Percentiles rank a stretch among this genome's conserved stretches.
Conservation (phyloP, 768 basidiomycete genomes). For the Phanerodontia chrysosporium region DNA sequence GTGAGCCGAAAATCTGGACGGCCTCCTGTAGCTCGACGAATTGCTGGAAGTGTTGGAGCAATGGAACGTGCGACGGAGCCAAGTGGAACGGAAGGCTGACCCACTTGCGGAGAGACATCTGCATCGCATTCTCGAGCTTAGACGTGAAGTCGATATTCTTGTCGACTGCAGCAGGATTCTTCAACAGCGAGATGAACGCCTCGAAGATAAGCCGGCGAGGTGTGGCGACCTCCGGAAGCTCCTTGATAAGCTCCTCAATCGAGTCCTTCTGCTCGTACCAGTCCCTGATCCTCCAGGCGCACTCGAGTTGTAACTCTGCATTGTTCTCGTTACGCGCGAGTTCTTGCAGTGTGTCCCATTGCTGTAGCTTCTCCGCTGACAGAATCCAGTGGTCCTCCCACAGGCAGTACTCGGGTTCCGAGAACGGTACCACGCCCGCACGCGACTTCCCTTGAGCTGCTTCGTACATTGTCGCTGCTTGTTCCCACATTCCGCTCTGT, state of each 20-base stretch:
- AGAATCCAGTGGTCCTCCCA: slow-evolving; percentile 99
- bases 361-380: slow-evolving; percentile 91
- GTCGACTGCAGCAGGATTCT: slow-evolving; percentile 74
- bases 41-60: slow-evolving; percentile 97
- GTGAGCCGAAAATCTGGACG: slow-evolving; percentile 87
- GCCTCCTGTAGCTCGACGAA: slow-evolving; percentile 98
- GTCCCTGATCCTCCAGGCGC: slow-evolving; percentile 91
- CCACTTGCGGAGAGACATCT: slow-evolving; percentile 96
- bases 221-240: slow-evolving; percentile 82
- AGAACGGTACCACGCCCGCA: slow-evolving; percentile 78
- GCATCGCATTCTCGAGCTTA: slow-evolving; percentile 93
- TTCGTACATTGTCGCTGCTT: slow-evolving; percentile 87
- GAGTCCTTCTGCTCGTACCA: slow-evolving; percentile 80
- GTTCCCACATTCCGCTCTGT: slow-evolving; percentile 96
- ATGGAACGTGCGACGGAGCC: slow-evolving; percentile 88
- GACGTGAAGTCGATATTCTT: slow-evolving; percentile 86
- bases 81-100: slow-evolving; percentile 79
- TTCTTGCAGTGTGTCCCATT: slow-evolving; percentile 95
- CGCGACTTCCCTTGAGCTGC: slow-evolving; percentile 83
- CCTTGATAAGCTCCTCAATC: slow-evolving; percentile 76
- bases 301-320: slow-evolving; percentile 88
- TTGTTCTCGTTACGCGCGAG: slow-evolving; percentile 86
- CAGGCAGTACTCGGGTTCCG: slow-evolving; percentile 91
- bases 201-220: slow-evolving; percentile 98
- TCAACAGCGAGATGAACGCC: slow-evolving; percentile 86